A percentile compares a stretch with the other conserved stretches of the same genome.
Conservation (phyloP, 163 green algal species). For the Scenedesmus sp. region DNA sequence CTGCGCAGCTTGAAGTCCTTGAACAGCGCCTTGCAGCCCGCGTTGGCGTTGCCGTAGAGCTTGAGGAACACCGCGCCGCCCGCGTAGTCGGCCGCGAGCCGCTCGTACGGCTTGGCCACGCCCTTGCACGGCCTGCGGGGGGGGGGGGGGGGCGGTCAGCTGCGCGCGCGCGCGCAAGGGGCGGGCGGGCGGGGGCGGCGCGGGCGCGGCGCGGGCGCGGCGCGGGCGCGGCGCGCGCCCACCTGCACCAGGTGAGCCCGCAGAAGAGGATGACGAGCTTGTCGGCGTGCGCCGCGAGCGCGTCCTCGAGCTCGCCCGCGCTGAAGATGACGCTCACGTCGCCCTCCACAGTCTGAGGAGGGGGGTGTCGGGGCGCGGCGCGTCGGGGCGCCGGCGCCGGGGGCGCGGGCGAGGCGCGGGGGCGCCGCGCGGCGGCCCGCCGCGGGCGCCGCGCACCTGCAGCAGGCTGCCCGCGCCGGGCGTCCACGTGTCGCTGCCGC, state of each 20-base stretch:
- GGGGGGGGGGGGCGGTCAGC: neutral
- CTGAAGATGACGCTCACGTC: slow-evolving; percentile 56
- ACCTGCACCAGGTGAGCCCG: slow-evolving; percentile 62
- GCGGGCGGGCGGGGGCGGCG: too few species aligned
- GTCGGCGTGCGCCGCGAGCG: slow-evolving; percentile 29
- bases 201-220: neutral
- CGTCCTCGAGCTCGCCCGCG: slow-evolving; percentile 58
- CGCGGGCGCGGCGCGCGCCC: neutral
- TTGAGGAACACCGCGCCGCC: slow-evolving; percentile 35
- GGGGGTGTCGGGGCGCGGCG: too few species aligned
- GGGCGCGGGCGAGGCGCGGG: too few species aligned
- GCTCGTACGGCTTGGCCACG: slow-evolving; percentile 42
- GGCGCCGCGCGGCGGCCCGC: too few species aligned
- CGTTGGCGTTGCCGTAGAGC: slow-evolving; percentile 68
- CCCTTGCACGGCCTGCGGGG: slow-evolving; percentile 57
- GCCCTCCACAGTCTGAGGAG: slow-evolving; percentile 50
- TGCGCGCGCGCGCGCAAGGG: neutral
- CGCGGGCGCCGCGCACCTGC: slow-evolving; percentile 27
- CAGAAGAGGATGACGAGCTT: slow-evolving; percentile 58
- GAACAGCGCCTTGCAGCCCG: slow-evolving; percentile 33
- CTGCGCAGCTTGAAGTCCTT: slow-evolving; percentile 33
- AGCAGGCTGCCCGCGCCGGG: slow-evolving; percentile 32
- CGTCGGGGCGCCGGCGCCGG: too few species aligned
- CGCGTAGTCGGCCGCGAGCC: slow-evolving; percentile 31
- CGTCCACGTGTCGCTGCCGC: too few species aligned